A percentile compares a stretch with the other conserved stretches of the same genome.
Conservation (phyloP, 257 asterid species). For the Henckelia pumila region DNA sequence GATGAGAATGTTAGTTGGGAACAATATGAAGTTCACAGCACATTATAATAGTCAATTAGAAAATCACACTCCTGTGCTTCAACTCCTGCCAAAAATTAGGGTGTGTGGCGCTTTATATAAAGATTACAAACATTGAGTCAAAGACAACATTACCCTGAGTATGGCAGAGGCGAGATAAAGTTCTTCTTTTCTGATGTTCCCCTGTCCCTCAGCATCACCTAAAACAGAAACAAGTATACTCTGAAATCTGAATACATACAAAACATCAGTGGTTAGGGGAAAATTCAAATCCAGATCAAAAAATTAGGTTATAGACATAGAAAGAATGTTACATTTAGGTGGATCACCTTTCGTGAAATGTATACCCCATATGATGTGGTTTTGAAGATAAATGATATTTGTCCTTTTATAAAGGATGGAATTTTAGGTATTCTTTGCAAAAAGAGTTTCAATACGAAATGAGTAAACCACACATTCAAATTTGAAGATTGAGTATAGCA, state of each 20-base stretch:
- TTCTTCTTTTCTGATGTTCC: conserved; percentile 75
- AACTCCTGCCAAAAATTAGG: too few species aligned
- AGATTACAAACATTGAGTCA: not conserved
- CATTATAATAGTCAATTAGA: not conserved
- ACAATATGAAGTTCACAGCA: conserved; percentile 2
- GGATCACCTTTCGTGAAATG: not conserved
- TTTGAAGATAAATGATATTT: not conserved
- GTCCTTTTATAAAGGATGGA: not conserved
- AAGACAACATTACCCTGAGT: conserved; percentile 53
- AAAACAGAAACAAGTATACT: conserved; percentile 22
- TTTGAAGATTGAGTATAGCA: not conserved
- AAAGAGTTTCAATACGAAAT: too few species aligned
- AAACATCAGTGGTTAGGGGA: not conserved
- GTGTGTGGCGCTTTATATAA: conserved; percentile 5
- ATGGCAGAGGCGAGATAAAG: conserved; percentile 65
- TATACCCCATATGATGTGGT: not conserved
- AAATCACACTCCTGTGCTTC: conserved; percentile 7
- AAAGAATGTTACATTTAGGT: conserved; percentile 2
- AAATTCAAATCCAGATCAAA: not conserved
- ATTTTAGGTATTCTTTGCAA: not conserved
- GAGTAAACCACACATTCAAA: not conserved
- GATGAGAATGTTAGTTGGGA: conserved; percentile 15
- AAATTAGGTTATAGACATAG: conserved; percentile 2
- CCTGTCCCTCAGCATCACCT: conserved; percentile 88
- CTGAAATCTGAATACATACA: not conserved